Evolutionary conservation across 805 yeast species (phyloP), one percentile per base, ranked within the genome.

Genomic region (Candida awuae): DNA sequence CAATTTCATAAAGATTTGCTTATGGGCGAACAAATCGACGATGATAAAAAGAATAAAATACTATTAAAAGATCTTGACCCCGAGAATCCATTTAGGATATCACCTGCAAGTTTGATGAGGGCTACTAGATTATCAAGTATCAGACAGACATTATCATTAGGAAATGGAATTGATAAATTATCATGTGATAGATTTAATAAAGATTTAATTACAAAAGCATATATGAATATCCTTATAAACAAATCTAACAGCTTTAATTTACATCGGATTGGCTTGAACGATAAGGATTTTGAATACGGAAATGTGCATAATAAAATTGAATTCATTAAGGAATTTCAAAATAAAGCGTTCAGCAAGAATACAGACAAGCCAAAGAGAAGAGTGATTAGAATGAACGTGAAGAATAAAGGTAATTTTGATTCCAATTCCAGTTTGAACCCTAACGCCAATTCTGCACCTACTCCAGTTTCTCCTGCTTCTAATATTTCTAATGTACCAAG

Each of bases 61-160:
- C 58, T 68, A 29, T 61, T 77, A 19, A 69, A 62, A 32, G 67
- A 63, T 39, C 61, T 79, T 18, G 77, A 75, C 45, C 73, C 77
- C 2, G 79, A 73, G 36, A 61, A 69, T 35, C 77, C 79, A n/a
- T 74, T 75, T 36, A 41, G 56, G 20, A 65, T 80, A 14, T 71
- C 83, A 4, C 75, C 84, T 2, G 79, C 80, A 8, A 80, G 77
- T 47, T 71, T 79, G 68, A 66, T 77, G 54, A 70, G 81, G 51
- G 66, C 88, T 12, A 71, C 83, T 1, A 71, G 84, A 4, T 63
- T 90, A 42, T 73, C 77, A 34, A 75, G 80, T 13, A 77, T 90
- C 2, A 73, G 96, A 46, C 86, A 84, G 48, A 84, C 97, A 0
- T 66, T 90, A 44, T 75, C 84, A n/a, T 58, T 90, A 34, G 58